These are phyloP conservation scores for Gossypium bickii DNA, from an alignment of 345 rosid genomes.

Conservation along the genomic window DNA sequence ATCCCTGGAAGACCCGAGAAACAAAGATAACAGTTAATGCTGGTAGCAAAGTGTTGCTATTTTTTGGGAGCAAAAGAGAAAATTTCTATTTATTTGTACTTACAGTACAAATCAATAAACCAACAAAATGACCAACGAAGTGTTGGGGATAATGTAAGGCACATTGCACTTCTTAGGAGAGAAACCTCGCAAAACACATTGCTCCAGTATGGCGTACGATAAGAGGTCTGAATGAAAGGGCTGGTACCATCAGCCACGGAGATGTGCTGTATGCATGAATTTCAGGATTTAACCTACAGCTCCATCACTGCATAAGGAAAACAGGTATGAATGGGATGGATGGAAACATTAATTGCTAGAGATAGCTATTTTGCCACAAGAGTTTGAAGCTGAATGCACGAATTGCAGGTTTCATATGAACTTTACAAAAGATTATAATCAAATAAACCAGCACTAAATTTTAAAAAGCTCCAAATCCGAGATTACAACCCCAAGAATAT, in stretches of 20 bases:
- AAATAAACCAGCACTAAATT: neutral
- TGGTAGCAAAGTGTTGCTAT: neutral
- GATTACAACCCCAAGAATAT: neutral
- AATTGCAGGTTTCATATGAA: neutral
- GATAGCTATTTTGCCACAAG: neutral
- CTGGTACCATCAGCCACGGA: neutral
- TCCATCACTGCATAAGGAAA: neutral
- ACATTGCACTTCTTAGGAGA: too few relatives aligned
- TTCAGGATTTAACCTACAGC: neutral
- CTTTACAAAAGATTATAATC: neutral
- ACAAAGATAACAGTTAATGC: neutral
- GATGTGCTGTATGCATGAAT: neutral
- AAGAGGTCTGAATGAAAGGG: neutral
- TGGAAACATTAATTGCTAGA: neutral
- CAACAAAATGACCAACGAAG: neutral
- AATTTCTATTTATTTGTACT: neutral
- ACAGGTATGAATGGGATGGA: neutral
- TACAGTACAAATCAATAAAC: neutral
- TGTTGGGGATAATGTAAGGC: too few relatives aligned
- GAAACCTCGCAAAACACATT: neutral
- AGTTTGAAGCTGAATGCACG: neutral
- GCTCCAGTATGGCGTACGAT: neutral
- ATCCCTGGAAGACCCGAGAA: neutral
- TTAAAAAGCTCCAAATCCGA: neutral
- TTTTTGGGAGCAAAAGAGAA: neutral